These are phyloP conservation scores for Coffea canephora DNA, from an alignment of 257 asterid genomes.

Conservation along the genomic window DNA sequence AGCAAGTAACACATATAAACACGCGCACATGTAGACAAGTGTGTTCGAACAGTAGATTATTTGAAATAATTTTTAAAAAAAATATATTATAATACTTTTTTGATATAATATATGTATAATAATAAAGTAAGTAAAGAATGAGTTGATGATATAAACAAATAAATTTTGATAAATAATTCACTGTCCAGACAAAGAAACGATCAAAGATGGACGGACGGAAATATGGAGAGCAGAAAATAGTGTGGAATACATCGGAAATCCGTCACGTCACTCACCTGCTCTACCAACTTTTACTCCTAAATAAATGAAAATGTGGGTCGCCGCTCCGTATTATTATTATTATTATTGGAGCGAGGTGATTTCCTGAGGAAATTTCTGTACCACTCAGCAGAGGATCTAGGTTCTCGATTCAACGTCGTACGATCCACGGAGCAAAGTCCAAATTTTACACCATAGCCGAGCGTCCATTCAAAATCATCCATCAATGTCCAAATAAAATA, in stretches of 20 bases:
- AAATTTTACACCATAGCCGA: conserved; percentile 46
- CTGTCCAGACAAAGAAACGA: too few relatives aligned
- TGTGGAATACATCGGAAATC: neutral
- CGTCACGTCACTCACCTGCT: neutral
- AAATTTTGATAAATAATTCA: too few relatives aligned
- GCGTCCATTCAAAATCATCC: conserved; percentile 72
- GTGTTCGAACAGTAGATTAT: too few relatives aligned
- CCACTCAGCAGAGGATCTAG: conserved; percentile 69
- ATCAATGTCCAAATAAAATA: conserved; percentile 76
- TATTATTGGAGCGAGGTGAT: neutral
- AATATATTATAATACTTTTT: too few relatives aligned
- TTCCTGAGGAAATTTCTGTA: conserved; percentile 49
- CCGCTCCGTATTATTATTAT: neutral
- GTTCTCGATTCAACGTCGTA: conserved; percentile 46
- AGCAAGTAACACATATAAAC: too few relatives aligned
- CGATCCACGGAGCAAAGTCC: conserved; percentile 52
- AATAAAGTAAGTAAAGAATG: too few relatives aligned
- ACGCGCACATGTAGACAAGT: too few relatives aligned
- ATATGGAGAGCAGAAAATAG: neutral
- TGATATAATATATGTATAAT: too few relatives aligned
- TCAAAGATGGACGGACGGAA: neutral
- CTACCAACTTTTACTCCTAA: neutral
- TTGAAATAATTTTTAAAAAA: too few relatives aligned
- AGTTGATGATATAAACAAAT: too few relatives aligned
- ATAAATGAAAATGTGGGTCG: neutral